A percentile compares a stretch with the other conserved stretches of the same genome.
Evolutionary conservation across 495 filamentous ascomycete species (phyloP).

Genomic region (Aspergillus indologenus): DNA sequence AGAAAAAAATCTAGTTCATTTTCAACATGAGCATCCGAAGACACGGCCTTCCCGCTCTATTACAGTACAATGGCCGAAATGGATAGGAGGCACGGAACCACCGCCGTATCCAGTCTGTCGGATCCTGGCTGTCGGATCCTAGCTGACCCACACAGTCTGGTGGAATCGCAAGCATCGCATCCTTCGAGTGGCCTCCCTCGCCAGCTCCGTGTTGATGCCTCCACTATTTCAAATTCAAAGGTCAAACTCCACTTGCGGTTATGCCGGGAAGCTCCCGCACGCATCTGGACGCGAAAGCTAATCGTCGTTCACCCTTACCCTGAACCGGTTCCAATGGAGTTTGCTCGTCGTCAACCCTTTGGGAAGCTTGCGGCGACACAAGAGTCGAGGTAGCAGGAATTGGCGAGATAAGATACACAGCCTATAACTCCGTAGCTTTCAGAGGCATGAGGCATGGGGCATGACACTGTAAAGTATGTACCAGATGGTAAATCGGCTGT

Average conservation of each 20-base stretch:
- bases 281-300: not conserved
- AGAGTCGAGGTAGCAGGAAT: not conserved
- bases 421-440: too few species aligned
- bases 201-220: constrained; percentile 4
- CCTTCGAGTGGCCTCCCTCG: constrained; percentile 12
- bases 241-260: constrained; percentile 1
- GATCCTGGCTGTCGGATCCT: constrained; percentile 23
- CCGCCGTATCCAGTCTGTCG: constrained; percentile 26
- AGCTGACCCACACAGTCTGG: constrained; percentile 15
- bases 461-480: too few species aligned
- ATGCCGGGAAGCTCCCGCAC: constrained; percentile 7
- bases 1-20: too few species aligned
- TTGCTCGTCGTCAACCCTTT: not conserved
- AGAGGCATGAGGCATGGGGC: too few species aligned
- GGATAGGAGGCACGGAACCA: not conserved
- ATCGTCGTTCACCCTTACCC: not conserved
- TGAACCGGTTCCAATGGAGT: not conserved
- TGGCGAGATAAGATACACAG: not conserved
- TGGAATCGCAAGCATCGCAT: constrained; percentile 19
- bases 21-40: not conserved
- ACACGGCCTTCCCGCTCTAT: not conserved
- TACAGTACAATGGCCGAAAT: constrained; percentile 5
- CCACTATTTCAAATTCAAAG: constrained; percentile 12
- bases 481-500: too few species aligned
- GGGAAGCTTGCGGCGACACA: not conserved